phyloP scores from a whole-genome alignment of 805 yeast species.

The Kodamaea fukazawae region DNA sequence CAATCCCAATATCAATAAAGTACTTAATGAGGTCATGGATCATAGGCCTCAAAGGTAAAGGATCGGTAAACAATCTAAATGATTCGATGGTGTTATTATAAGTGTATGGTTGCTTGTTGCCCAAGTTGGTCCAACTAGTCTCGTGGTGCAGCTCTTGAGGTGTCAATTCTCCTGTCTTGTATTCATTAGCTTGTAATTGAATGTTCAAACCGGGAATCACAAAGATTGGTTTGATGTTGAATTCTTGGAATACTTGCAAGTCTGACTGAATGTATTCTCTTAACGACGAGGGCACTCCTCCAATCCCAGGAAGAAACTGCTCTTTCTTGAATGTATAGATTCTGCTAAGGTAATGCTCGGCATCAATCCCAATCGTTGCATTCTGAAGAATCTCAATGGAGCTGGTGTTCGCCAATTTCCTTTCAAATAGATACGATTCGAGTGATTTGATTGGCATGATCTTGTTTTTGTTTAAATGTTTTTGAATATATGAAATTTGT shows the following conservation, averaged over 20 bases:
- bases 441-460: conserved; percentile 51
- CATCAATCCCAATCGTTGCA: conserved; percentile 80
- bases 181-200: conserved; percentile 31
- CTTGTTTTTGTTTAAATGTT: neutral
- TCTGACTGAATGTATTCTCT: conserved; percentile 58
- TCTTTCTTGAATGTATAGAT: conserved; percentile 63
- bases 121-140: conserved; percentile 37
- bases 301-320: conserved; percentile 69
- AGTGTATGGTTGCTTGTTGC: conserved; percentile 22
- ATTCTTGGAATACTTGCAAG: conserved; percentile 55
- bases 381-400: conserved; percentile 65
- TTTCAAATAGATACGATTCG: conserved; percentile 67
- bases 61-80: conserved; percentile 52
- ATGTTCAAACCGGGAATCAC: conserved; percentile 69
- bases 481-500: neutral
- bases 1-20: conserved; percentile 54
- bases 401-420: conserved; percentile 55
- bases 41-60: conserved; percentile 49
- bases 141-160: conserved; percentile 41
- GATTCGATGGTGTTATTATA: conserved; percentile 36
- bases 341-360: conserved; percentile 69
- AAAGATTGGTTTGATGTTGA: conserved; percentile 73
- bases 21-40: conserved; percentile 54
- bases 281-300: conserved; percentile 73
- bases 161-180: conserved; percentile 34